These are phyloP conservation scores for Catharanthus roseus DNA, from an alignment of 257 asterid genomes.

Conservation along the genomic window DNA sequence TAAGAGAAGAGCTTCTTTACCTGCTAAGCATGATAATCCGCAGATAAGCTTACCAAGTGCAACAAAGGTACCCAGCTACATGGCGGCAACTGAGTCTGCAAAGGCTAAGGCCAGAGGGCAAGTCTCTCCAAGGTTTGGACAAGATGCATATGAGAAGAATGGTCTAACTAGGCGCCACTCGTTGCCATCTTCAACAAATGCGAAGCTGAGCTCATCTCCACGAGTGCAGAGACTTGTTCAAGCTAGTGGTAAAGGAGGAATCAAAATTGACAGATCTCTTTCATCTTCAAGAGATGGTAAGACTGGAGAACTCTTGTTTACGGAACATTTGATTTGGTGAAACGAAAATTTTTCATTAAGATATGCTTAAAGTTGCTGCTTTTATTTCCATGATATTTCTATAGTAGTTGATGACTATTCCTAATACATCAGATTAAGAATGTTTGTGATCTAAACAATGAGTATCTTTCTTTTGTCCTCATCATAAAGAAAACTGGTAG, in stretches of 20 bases:
- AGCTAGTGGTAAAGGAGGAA: slow-evolving; percentile 42
- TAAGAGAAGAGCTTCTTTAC: slow-evolving; percentile 37
- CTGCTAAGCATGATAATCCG: slow-evolving; percentile 29
- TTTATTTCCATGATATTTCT: background rate
- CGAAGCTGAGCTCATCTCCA: slow-evolving; percentile 43
- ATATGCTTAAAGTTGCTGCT: background rate
- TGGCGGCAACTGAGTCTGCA: slow-evolving; percentile 58
- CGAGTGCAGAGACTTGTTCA: slow-evolving; percentile 42
- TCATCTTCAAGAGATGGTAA: slow-evolving; percentile 47
- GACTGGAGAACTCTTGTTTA: background rate
- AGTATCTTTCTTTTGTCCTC: background rate
- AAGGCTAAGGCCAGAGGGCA: slow-evolving; percentile 46
- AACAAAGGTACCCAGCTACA: slow-evolving; percentile 49
- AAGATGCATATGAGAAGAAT: slow-evolving; percentile 38
- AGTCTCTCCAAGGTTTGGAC: slow-evolving; percentile 43
- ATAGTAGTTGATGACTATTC: background rate
- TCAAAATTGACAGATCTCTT: slow-evolving; percentile 36
- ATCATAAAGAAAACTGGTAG: background rate
- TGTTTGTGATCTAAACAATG: background rate
- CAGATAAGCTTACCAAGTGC: slow-evolving; percentile 18
- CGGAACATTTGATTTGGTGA: background rate
- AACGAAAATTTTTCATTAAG: background rate
- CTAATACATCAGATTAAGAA: background rate
- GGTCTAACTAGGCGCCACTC: slow-evolving; percentile 41
- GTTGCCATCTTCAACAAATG: slow-evolving; percentile 42